Percentiles rank a stretch among this genome's conserved stretches.
Evolutionary conservation across 345 rosid genomes (phyloP).

Genomic region (Boechera divaricarpa): DNA sequence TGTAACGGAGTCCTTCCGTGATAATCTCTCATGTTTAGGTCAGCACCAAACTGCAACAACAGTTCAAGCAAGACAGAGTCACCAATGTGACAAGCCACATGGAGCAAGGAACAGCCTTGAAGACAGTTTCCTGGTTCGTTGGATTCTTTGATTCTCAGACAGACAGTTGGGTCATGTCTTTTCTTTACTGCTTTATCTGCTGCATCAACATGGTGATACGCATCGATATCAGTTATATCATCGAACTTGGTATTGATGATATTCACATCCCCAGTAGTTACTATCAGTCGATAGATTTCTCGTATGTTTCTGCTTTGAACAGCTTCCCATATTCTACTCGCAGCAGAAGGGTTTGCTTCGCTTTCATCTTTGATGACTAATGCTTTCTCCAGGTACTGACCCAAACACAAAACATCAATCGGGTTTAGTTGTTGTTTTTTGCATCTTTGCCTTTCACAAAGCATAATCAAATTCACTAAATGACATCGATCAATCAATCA

Average conservation of each 20-base stretch:
- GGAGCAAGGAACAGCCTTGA: constrained; percentile 85
- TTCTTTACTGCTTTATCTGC: constrained; percentile 42
- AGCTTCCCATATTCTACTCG: constrained; percentile 73
- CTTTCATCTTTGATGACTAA: constrained; percentile 56
- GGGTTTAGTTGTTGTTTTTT: constrained; percentile 5
- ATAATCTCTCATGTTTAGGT: constrained; percentile 66
- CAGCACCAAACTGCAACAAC: constrained; percentile 84
- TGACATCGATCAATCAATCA: neutral
- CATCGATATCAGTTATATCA: constrained; percentile 51
- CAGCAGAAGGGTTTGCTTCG: constrained; percentile 40
- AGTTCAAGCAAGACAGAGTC: constrained; percentile 75
- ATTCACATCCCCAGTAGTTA: constrained; percentile 51
- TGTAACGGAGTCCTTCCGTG: constrained; percentile 90
- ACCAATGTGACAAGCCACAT: constrained; percentile 73
- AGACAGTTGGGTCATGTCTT: constrained; percentile 58
- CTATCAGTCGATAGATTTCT: constrained; percentile 76
- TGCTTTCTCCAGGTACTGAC: constrained; percentile 76
- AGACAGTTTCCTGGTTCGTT: constrained; percentile 69
- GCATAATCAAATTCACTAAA: neutral
- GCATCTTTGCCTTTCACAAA: neutral
- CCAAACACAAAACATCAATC: constrained; percentile 29
- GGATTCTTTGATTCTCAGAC: constrained; percentile 65
- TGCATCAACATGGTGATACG: constrained; percentile 52
- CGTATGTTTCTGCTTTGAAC: constrained; percentile 66
- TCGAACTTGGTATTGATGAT: constrained; percentile 67